phyloP scores from a whole-genome alignment of 352 stramenopile genomes.

The Phytopythium mirpurense region DNA sequence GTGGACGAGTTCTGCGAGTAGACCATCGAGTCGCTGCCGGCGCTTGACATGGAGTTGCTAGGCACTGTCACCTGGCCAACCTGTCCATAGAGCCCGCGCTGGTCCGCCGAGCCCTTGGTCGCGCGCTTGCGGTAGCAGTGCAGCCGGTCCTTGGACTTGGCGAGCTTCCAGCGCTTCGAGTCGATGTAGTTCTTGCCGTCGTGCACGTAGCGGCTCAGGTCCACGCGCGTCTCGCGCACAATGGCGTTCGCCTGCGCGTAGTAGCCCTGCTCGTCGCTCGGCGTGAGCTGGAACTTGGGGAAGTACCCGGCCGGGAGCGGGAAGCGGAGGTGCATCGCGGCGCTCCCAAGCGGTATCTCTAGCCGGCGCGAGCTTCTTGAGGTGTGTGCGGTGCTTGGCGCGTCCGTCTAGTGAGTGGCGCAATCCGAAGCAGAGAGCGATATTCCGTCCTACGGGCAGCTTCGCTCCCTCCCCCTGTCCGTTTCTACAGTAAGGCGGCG shows the following conservation, averaged over 20 bases:
- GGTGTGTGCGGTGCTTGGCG: too few relatives aligned
- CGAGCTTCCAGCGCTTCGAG: constrained; percentile 55
- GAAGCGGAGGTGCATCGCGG: constrained; percentile 69
- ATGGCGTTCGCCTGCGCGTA: constrained; percentile 54
- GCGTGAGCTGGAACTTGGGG: constrained; percentile 61
- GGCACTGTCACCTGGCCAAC: constrained; percentile 6
- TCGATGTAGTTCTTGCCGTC: constrained; percentile 55
- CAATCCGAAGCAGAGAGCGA: too few relatives aligned
- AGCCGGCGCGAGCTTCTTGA: too few relatives aligned
- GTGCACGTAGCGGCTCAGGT: constrained; percentile 50
- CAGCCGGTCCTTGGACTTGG: constrained; percentile 61
- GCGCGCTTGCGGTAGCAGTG: constrained; percentile 49
- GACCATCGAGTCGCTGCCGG: constrained; percentile 14
- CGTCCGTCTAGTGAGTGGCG: too few relatives aligned
- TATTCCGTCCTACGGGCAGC: too few relatives aligned
- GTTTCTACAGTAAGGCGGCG: too few relatives aligned
- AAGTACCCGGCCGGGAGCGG: constrained; percentile 64
- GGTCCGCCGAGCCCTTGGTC: constrained; percentile 16
- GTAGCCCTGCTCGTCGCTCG: constrained; percentile 46
- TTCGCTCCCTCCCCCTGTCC: too few relatives aligned
- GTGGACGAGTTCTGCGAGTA: constrained; percentile 13
- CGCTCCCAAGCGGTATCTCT: too few relatives aligned
- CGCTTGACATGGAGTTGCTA: constrained; percentile 13
- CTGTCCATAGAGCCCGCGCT: constrained; percentile 35
- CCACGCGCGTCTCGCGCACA: constrained; percentile 51